A percentile compares a stretch with the other conserved stretches of the same genome.
These are phyloP conservation scores for Tubosaeta sp. DNA, from an alignment of 768 basidiomycete genomes.

Conservation along the genomic window DNA sequence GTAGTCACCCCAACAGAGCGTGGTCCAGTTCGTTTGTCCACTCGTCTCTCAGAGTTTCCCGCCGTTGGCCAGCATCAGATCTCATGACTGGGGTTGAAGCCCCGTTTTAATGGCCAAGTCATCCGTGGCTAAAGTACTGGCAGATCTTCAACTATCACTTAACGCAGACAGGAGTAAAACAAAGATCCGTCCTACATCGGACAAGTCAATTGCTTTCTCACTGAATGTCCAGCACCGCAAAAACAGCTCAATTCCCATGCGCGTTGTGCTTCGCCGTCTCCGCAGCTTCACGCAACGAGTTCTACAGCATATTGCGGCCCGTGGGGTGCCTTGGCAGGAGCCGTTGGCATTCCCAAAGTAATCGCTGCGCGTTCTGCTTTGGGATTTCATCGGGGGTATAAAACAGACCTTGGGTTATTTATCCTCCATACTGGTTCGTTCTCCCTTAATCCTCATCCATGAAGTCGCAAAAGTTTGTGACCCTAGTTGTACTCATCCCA, in stretches of 20 bases:
- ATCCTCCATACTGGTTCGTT: not conserved
- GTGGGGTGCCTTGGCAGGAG: not conserved
- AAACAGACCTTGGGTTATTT: not conserved
- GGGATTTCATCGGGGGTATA: not conserved
- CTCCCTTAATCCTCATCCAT: not conserved
- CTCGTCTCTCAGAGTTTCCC: too few relatives aligned
- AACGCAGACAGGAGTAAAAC: not conserved
- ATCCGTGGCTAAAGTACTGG: too few relatives aligned
- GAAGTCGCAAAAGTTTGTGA: constrained; percentile 5
- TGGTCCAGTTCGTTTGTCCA: too few relatives aligned
- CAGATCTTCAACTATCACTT: not conserved
- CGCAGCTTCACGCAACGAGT: not conserved
- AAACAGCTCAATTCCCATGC: not conserved
- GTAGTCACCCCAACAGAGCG: too few relatives aligned
- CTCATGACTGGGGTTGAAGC: too few relatives aligned
- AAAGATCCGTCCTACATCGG: too few relatives aligned
- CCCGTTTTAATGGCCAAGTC: too few relatives aligned
- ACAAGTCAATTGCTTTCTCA: not conserved
- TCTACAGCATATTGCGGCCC: not conserved
- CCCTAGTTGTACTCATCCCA: constrained; percentile 5
- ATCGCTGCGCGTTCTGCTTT: not conserved
- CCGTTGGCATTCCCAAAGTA: not conserved
- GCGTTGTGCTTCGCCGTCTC: not conserved
- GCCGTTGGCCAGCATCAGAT: too few relatives aligned
- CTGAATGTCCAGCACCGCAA: not conserved